Evolutionary conservation across 345 rosid species (phyloP).

Genomic region (Citrus glauca): DNA sequence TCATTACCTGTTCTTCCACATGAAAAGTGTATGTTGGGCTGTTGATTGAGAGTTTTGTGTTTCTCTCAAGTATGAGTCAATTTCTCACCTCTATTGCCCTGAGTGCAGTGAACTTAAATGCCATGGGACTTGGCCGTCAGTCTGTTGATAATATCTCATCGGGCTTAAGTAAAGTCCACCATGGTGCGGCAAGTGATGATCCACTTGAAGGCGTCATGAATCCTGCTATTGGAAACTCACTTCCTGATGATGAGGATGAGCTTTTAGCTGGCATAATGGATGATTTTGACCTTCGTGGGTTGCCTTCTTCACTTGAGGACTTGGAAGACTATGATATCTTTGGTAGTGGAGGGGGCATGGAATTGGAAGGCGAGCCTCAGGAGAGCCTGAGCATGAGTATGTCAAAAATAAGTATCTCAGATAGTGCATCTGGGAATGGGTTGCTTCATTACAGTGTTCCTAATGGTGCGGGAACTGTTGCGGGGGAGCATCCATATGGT

Average conservation of each 20-base stretch:
- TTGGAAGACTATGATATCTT: constrained; percentile 69
- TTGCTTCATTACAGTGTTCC: constrained; percentile 38
- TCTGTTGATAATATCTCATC: constrained; percentile 37
- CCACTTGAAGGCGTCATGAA: constrained; percentile 34
- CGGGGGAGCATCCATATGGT: constrained; percentile 76
- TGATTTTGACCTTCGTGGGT: constrained; percentile 55
- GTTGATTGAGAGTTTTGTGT: neutral
- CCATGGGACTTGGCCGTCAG: constrained; percentile 19
- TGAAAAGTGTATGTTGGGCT: constrained; percentile 45
- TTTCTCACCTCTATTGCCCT: constrained; percentile 18
- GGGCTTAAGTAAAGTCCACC: constrained; percentile 23
- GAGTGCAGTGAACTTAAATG: constrained; percentile 51
- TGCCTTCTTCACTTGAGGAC: constrained; percentile 60
- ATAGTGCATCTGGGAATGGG: constrained; percentile 42
- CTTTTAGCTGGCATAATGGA: constrained; percentile 68
- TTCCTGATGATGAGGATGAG: constrained; percentile 69
- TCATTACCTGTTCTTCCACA: constrained; percentile 66
- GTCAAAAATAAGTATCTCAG: constrained; percentile 43
- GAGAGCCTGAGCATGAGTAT: constrained; percentile 45
- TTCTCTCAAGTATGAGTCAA: neutral
- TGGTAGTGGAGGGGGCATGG: constrained; percentile 77
- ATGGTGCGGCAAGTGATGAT: constrained; percentile 24
- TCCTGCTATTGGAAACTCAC: constrained; percentile 39
- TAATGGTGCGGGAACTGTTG: constrained; percentile 58
- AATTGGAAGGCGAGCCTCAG: constrained; percentile 46